Conservation (phyloP, 352 stramenopile species). For the Phytophthora hybrid region DNA sequence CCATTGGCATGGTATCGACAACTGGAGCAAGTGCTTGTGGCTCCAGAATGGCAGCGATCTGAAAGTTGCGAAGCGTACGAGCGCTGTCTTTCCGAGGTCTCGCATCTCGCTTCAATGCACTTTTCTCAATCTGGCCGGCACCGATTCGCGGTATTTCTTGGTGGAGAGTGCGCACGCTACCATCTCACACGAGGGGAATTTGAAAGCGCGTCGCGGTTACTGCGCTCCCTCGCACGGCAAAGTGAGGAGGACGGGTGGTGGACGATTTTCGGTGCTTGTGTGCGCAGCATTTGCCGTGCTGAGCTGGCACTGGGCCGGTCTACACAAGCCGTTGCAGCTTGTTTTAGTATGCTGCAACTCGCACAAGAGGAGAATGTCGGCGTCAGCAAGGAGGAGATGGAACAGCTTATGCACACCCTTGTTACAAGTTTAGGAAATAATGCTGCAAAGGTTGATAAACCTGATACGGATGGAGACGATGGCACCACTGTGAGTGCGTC, state of each 20-base stretch:
- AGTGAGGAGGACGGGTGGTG: conserved; percentile 86
- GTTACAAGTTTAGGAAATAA: conserved; percentile 46
- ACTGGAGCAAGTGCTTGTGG: conserved; percentile 54
- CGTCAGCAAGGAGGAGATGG: conserved; percentile 57
- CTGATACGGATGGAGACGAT: not conserved
- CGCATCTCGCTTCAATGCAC: conserved; percentile 78
- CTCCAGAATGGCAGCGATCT: conserved; percentile 23
- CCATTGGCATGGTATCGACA: conserved; percentile 61
- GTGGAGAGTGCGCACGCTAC: conserved; percentile 72
- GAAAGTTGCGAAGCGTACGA: conserved; percentile 49
- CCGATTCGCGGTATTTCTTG: conserved; percentile 83
- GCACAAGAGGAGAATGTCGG: conserved; percentile 57
- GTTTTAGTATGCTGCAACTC: conserved; percentile 70
- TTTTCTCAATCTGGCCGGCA: conserved; percentile 76
- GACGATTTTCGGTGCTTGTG: conserved; percentile 59
- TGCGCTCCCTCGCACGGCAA: conserved; percentile 75
- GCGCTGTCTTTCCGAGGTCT: conserved; percentile 74
- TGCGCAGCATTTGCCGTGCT: conserved; percentile 62
- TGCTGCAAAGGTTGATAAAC: conserved; percentile 6
- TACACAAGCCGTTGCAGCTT: conserved; percentile 62
- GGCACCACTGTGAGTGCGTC: conserved; percentile 6
- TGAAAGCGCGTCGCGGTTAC: conserved; percentile 68
- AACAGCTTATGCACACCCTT: conserved; percentile 55
- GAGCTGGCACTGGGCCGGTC: conserved; percentile 65
- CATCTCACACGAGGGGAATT: conserved; percentile 63